Percentiles rank a stretch among this genome's conserved stretches.
Conservation (phyloP, 1,139 yeast genomes). For the Yamadazyma spencermartinsiae region DNA sequence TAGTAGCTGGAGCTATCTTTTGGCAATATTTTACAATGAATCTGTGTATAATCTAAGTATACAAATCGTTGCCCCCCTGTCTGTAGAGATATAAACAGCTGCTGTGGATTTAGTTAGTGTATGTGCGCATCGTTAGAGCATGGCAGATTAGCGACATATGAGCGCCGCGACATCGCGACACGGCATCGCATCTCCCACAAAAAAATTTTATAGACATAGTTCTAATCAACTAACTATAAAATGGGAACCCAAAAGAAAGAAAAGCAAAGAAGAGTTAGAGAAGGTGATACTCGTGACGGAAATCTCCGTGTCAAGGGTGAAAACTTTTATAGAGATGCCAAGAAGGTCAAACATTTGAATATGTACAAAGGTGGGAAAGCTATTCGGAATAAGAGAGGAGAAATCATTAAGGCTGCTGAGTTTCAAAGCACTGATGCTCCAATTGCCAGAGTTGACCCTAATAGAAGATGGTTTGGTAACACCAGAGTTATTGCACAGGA, state of each 20-base stretch:
- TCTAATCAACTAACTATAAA: too few species aligned
- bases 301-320: slow-evolving; percentile 95
- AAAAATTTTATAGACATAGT: slow-evolving; percentile 7
- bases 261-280: slow-evolving; percentile 79
- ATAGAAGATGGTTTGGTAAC: slow-evolving; percentile 96
- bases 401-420: slow-evolving; percentile 80
- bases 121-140: too few species aligned
- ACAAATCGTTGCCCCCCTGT: too few species aligned
- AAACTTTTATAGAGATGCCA: slow-evolving; percentile 93
- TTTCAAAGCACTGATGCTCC: slow-evolving; percentile 89
- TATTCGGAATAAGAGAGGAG: slow-evolving; percentile 83
- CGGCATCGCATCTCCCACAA: slow-evolving; percentile 12
- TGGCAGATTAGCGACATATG: too few species aligned
- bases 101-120: too few species aligned
- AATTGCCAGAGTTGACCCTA: slow-evolving; percentile 91
- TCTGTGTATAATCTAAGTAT: too few species aligned
- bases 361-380: slow-evolving; percentile 95
- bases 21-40: too few species aligned
- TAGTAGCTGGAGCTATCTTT: too few species aligned
- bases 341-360: slow-evolving; percentile 82
- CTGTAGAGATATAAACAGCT: too few species aligned
- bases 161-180: too few species aligned
- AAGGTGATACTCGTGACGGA: slow-evolving; percentile 82
- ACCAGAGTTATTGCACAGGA: slow-evolving; percentile 97
- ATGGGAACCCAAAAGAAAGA: slow-evolving; percentile 97